These are phyloP conservation scores for Candida dendrica DNA, from an alignment of 805 yeast species.

Conservation along the genomic window DNA sequence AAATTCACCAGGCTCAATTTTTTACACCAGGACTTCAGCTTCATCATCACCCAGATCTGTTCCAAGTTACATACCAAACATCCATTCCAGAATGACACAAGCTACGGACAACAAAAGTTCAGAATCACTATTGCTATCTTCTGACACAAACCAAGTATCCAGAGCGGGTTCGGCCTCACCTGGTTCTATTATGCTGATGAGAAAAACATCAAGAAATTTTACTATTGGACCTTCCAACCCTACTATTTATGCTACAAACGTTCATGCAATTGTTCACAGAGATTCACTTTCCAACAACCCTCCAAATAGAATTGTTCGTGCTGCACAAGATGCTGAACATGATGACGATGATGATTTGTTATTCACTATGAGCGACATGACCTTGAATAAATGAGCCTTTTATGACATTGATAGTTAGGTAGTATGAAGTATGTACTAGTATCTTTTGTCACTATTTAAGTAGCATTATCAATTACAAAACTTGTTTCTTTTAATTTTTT, in stretches of 20 bases:
- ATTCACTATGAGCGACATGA: constrained; percentile 74
- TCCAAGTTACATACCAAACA: constrained; percentile 19
- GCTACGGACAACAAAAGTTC: constrained; percentile 18
- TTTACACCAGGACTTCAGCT: constrained; percentile 9
- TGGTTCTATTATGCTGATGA: constrained; percentile 9
- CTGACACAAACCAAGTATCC: constrained; percentile 4
- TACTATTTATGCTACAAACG: constrained; percentile 22
- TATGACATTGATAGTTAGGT: no score
- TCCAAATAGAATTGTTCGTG: constrained; percentile 12
- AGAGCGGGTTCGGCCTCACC: constrained; percentile 14
- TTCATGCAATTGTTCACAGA: constrained; percentile 24
- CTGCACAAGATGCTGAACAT: constrained; percentile 24
- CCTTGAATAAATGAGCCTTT: not conserved
- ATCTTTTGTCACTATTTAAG: no score
- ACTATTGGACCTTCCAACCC: constrained; percentile 24
- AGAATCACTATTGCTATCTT: constrained; percentile 12
- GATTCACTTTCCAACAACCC: not conserved
- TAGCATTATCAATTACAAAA: no score
- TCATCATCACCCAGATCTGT: constrained; percentile 29
- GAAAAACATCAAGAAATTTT: constrained; percentile 7
- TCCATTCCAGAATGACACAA: constrained; percentile 17
- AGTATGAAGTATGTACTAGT: no score
- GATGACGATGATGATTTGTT: constrained; percentile 63
- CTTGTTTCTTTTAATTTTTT: no score
- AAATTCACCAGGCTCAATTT: constrained; percentile 10